phyloP scores from a whole-genome alignment of 495 filamentous ascomycete genomes.

The Hyaloscypha bicolor region DNA sequence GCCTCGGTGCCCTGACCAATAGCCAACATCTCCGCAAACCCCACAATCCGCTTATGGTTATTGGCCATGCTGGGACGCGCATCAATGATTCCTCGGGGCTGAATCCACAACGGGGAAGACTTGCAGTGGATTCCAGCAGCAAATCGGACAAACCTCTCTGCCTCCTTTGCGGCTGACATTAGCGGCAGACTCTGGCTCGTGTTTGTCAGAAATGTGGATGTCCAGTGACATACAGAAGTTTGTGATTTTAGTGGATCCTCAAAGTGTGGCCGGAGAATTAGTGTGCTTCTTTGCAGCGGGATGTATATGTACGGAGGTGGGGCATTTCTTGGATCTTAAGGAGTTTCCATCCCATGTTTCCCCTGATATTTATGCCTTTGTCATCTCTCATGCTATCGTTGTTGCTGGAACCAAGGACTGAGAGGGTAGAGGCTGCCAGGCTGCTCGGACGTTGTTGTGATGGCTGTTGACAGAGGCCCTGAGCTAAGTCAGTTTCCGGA shows the following conservation, averaged over 20 bases:
- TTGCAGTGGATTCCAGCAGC: background rate
- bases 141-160: background rate
- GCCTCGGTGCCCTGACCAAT: background rate
- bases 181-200: background rate
- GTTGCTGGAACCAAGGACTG: background rate
- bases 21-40: background rate
- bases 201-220: background rate
- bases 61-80: background rate
- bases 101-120: background rate
- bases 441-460: background rate
- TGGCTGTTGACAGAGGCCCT: constrained; percentile 23
- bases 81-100: background rate
- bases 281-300: background rate
- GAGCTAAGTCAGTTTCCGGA: constrained; percentile 15
- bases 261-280: background rate
- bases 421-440: background rate
- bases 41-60: background rate
- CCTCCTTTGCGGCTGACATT: background rate
- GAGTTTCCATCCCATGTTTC: background rate
- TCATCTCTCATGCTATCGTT: background rate
- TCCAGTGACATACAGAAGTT: background rate
- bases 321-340: background rate
- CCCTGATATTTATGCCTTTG: background rate
- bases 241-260: background rate
- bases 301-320: background rate